A percentile compares a stretch with the other conserved stretches of the same genome.
Evolutionary conservation across 495 filamentous ascomycete genomes (phyloP).

Genomic region (Penicillium simplicissimum): DNA sequence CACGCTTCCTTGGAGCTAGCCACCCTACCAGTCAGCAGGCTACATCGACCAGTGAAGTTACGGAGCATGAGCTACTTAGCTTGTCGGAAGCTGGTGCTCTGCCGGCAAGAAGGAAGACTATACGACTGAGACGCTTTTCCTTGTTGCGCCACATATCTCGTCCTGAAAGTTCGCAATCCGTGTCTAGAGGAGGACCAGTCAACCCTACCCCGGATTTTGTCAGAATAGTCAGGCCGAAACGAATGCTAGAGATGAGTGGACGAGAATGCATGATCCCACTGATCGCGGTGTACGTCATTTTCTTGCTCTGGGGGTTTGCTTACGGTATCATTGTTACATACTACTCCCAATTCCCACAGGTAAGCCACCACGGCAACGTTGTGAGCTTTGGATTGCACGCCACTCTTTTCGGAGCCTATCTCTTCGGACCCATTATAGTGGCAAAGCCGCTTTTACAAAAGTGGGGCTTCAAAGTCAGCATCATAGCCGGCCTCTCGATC

Average conservation of each 20-base stretch:
- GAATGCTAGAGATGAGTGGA: background rate
- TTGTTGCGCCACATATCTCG: too few species aligned
- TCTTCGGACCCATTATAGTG: background rate
- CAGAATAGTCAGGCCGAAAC: background rate
- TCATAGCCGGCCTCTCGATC: background rate
- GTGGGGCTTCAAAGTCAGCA: background rate
- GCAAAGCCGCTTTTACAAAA: background rate
- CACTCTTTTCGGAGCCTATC: background rate
- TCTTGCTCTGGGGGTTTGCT: background rate
- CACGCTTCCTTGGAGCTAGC: background rate
- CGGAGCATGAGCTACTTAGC: background rate
- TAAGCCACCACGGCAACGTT: background rate
- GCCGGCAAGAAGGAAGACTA: background rate
- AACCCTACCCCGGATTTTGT: background rate
- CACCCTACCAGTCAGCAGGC: too few species aligned
- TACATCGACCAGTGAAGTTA: background rate
- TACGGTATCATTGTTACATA: background rate
- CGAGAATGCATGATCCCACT: background rate
- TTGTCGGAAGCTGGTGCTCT: background rate
- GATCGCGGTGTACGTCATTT: background rate
- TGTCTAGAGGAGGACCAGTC: background rate
- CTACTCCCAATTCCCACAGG: background rate
- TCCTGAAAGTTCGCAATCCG: too few species aligned
- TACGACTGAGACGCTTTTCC: background rate
- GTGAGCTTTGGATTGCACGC: background rate